These are phyloP conservation scores for Takashimella koratensis DNA, from an alignment of 1,284 basidiomycete species.

Conservation along the genomic window DNA sequence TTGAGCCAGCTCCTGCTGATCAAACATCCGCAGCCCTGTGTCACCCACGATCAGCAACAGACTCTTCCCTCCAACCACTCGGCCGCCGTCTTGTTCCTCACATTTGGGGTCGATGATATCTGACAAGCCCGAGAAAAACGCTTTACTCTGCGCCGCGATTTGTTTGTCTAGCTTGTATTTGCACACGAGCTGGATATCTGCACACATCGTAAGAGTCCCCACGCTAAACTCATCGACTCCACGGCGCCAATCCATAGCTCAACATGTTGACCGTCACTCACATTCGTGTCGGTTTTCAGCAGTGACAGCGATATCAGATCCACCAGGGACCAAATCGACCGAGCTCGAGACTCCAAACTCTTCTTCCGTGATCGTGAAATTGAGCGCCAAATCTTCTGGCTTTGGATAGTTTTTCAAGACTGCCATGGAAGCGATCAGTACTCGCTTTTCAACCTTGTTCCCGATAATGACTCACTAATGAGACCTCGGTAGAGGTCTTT, in stretches of 20 bases:
- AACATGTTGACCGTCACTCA: constrained; percentile 22
- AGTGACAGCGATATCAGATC: constrained; percentile 81
- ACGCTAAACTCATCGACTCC: no score
- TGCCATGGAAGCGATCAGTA: constrained; percentile 16
- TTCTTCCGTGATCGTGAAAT: constrained; percentile 84
- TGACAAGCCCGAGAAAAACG: constrained; percentile 63
- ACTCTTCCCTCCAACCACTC: background rate
- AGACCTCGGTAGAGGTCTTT: constrained; percentile 89
- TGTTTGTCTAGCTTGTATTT: constrained; percentile 86
- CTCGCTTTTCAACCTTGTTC: background rate
- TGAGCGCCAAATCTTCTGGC: constrained; percentile 86
- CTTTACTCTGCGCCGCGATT: constrained; percentile 79
- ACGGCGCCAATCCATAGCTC: no score
- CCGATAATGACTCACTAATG: constrained; percentile 34
- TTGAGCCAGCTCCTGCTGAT: constrained; percentile 84
- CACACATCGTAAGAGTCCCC: background rate
- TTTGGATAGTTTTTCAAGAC: constrained; percentile 88
- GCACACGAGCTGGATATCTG: constrained; percentile 80
- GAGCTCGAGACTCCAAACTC: constrained; percentile 82
- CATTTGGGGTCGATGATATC: constrained; percentile 87
- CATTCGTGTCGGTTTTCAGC: constrained; percentile 80
- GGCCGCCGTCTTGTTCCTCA: constrained; percentile 4
- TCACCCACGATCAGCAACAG: background rate
- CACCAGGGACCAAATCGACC: constrained; percentile 77
- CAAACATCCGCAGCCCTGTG: constrained; percentile 81